Base-by-base conservation (phyloP, 441 rosid genomes). In the Gossypium schwendimanii region DNA sequence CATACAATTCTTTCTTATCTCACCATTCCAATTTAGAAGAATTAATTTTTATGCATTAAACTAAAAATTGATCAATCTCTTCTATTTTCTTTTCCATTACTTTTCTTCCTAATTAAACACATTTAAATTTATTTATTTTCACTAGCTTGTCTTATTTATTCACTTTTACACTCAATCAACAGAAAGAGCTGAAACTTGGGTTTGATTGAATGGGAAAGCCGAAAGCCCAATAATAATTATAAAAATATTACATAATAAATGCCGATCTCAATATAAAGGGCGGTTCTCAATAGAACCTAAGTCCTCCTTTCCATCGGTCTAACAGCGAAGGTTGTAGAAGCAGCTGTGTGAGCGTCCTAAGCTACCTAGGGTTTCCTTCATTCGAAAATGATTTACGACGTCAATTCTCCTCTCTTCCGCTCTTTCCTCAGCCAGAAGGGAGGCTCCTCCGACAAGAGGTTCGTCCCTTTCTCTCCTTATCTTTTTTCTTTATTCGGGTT, bases 341-440 rank as follows among this genome's bases (percentile, higher is more conserved):
- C 50, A 73, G 70, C 36, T 49, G 54, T 15, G 15, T 4, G 61
- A 44, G 36, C 18, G 54, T 65, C 12, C 24, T 24, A 15, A 28
- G 60, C 4, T 4, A 5, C 50, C 64, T 28, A 60, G 81, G 83
- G 81, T 79, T 82, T 60, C 17, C 14, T 28, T 72, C 45, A 0
- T 44, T 33, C 8, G 18, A 39, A 4, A 50, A 94, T 94, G 99
- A 94, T 94, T 63, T 92, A 94, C 94, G 98, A 92, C 90, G 97
- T 94, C 55, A 92, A 86, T 84, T 94, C 98, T 17, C 88, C 91
- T 58, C 90, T 87, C 69, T 94, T 94, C 88, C 93, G 87, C 31
- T 87, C 96, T 6, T 94, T 94, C 89, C 90, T 94, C 82, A 92
- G 97, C 83, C 96, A 89, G 85, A 94, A 91, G 84, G 96, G 97